Evolutionary conservation across 2,329 filamentous ascomycete genomes (phyloP), one percentile per base, ranked within the genome.

Genomic region (Monilinia fructigena): DNA sequence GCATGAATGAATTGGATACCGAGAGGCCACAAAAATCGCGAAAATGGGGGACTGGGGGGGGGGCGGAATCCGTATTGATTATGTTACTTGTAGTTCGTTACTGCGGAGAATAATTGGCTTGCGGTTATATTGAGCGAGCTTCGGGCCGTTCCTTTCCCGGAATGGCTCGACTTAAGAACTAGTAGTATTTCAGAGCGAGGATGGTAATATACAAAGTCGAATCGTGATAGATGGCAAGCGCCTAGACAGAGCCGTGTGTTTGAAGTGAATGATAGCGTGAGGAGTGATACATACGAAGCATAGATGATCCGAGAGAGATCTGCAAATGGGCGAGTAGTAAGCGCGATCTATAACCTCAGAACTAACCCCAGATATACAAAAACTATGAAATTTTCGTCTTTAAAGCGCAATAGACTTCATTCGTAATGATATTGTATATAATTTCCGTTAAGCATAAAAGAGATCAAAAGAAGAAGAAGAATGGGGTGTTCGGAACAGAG

Each of bases 161-260:
- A 40, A 50, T 40, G 16, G 28, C 28, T 26, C 45, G 35, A 47
- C 23, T 18, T 23, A 11, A 40, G 54, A 42, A 38, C n/a, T 50
- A 20, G 16, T 20, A 20, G 18, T 50, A 14, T 38, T 61, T 28
- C 28, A 12, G n/a, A 18, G 12, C 42, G 45, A 35, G 20, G 12
- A 38, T 50, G 11, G n/a, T 50, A 61, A 38, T 50, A 61, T 61
- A 61, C 45, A 52, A 45, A 50, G 45, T 38, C 45, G 35, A 61
- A 61, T 26, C 8, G n/a, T 7, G n/a, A 61, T 4, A 38, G 28
- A 61, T 1, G 14, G 50, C 11, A 40, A 38, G 4, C 18, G 31
- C 23, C 35, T 50, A 50, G 45, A 16, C 26, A 38, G 31, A 50
- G 8, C 4, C 47, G 10, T 23, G 53, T 55, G 31, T 40, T 38